phyloP scores from a whole-genome alignment of 2,329 filamentous ascomycete genomes.

The Capronia epimyces region DNA sequence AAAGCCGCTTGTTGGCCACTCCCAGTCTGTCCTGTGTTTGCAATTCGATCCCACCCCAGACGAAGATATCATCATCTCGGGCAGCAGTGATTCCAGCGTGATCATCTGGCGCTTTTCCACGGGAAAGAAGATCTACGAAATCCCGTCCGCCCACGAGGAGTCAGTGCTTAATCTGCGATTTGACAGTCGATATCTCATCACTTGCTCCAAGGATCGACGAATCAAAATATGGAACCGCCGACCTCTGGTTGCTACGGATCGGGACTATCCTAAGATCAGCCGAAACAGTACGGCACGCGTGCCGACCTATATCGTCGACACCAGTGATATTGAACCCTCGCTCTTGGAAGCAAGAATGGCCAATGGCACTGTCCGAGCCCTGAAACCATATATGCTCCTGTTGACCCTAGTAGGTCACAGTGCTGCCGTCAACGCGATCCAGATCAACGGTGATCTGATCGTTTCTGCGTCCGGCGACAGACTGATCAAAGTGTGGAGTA shows the following conservation, averaged over 20 bases:
- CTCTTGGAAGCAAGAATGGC: slow-evolving; percentile 41
- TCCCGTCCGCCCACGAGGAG: slow-evolving; percentile 73
- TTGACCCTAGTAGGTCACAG: slow-evolving; percentile 76
- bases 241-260: slow-evolving; percentile 50
- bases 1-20: slow-evolving; percentile 69
- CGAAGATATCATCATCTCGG: slow-evolving; percentile 90
- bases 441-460: slow-evolving; percentile 77
- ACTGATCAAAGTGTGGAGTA: slow-evolving; percentile 90
- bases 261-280: slow-evolving; percentile 39
- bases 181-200: slow-evolving; percentile 84
- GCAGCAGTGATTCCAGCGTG: slow-evolving; percentile 84
- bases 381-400: slow-evolving; percentile 68
- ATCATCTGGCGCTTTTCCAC: slow-evolving; percentile 94
- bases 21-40: slow-evolving; percentile 82
- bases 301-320: slow-evolving; percentile 52
- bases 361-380: slow-evolving; percentile 37
- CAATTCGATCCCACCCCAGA: slow-evolving; percentile 86
- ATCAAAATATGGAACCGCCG: slow-evolving; percentile 93
- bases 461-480: slow-evolving; percentile 94
- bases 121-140: slow-evolving; percentile 70
- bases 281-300: slow-evolving; percentile 35
- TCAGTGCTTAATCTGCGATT: slow-evolving; percentile 92
- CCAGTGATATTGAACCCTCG: slow-evolving; percentile 39
- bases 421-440: slow-evolving; percentile 93
- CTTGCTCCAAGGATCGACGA: slow-evolving; percentile 93